phyloP scores from a whole-genome alignment of 371 early-diverging fungal genomes.

The Rhizopus sp. region DNA sequence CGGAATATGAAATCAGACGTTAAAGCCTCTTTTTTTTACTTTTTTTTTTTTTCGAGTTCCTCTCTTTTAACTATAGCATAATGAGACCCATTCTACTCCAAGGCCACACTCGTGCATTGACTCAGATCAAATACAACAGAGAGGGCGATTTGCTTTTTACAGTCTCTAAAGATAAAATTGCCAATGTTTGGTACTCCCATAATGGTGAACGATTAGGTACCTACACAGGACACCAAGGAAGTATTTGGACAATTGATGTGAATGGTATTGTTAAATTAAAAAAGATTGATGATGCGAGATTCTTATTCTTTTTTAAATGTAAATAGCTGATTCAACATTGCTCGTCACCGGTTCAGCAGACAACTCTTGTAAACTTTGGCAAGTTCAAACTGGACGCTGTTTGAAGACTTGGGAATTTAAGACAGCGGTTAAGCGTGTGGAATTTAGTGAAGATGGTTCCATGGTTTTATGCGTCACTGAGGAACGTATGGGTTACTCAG shows the following conservation, averaged over 20 bases:
- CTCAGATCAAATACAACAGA: constrained; percentile 97
- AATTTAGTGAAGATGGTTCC: constrained; percentile 88
- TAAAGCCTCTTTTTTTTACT: constrained; percentile 17
- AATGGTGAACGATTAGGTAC: constrained; percentile 98
- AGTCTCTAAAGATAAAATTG: constrained; percentile 92
- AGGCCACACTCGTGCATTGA: constrained; percentile 98
- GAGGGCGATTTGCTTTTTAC: constrained; percentile 99
- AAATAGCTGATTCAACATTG: constrained; percentile 65
- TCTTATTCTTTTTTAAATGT: not conserved
- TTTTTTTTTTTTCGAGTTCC: constrained; percentile 7
- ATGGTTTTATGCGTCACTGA: constrained; percentile 93
- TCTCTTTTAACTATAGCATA: constrained; percentile 9
- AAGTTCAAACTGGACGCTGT: constrained; percentile 90
- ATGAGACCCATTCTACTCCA: constrained; percentile 94
- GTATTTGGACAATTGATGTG: constrained; percentile 94
- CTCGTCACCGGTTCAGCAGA: constrained; percentile 96
- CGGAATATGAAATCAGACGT: not conserved
- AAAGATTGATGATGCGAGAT: not conserved
- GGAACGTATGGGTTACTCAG: constrained; percentile 92
- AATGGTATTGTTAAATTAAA: constrained; percentile 59
- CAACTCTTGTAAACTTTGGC: constrained; percentile 94
- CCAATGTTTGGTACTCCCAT: constrained; percentile 95
- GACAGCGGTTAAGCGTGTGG: constrained; percentile 93
- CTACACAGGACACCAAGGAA: constrained; percentile 94
- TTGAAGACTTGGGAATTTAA: constrained; percentile 88